phyloP scores from a whole-genome alignment of 179 eudicot species.

The Beta corolliflora region DNA sequence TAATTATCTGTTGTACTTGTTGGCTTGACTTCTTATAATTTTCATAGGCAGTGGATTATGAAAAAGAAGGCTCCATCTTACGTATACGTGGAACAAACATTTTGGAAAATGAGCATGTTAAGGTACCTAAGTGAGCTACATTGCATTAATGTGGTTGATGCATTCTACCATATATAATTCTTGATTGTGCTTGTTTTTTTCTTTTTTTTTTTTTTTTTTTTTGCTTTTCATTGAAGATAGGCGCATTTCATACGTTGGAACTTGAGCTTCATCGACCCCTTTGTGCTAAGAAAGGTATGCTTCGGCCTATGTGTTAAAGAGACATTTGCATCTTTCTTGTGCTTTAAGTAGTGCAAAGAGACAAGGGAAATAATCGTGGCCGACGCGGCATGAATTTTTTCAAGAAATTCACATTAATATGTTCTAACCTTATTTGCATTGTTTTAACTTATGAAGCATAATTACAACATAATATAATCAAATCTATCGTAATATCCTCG shows the following conservation, averaged over 20 bases:
- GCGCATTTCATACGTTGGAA: slow-evolving; percentile 94
- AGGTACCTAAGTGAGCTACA: slow-evolving; percentile 43
- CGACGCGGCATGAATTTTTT: no score
- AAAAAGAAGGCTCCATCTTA: slow-evolving; percentile 85
- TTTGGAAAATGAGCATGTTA: slow-evolving; percentile 84
- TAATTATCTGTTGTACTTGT: slow-evolving; percentile 3
- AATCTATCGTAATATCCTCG: no score
- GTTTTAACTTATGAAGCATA: no score
- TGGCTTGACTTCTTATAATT: slow-evolving; percentile 5
- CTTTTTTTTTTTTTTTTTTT: not conserved
- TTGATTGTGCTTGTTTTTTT: not conserved
- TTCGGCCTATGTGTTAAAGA: not conserved
- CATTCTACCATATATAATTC: not conserved
- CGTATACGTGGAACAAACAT: slow-evolving; percentile 90
- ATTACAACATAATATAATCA: no score
- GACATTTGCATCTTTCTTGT: not conserved
- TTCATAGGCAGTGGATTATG: slow-evolving; percentile 74
- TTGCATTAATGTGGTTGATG: not conserved
- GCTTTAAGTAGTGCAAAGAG: not conserved
- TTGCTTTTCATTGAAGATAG: slow-evolving; percentile 60
- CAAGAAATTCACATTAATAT: no score
- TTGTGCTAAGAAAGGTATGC: slow-evolving; percentile 82
- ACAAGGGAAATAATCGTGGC: no score
- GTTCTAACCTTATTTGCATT: no score
- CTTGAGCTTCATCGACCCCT: slow-evolving; percentile 89